Percentiles rank a stretch among this genome's conserved stretches.
phyloP scores from a whole-genome alignment of 441 rosid genomes.

The Adansonia grandidieri region DNA sequence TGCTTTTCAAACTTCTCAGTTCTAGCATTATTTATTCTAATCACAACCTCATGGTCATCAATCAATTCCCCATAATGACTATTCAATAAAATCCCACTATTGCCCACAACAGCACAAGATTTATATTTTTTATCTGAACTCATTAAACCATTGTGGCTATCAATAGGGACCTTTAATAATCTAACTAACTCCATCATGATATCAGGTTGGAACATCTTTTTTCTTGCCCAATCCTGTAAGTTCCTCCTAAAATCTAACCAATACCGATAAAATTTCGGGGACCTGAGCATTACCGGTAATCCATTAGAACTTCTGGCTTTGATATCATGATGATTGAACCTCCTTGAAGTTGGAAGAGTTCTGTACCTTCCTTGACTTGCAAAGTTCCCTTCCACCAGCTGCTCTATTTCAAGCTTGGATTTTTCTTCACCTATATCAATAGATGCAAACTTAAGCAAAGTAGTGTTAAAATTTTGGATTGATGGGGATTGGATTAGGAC shows the following conservation, averaged over 20 bases:
- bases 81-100: slow-evolving; percentile 78
- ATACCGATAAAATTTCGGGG: slow-evolving; percentile 64
- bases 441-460: slow-evolving; percentile 71
- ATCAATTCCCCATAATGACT: slow-evolving; percentile 58
- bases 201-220: slow-evolving; percentile 55
- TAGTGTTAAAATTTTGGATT: slow-evolving; percentile 54
- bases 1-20: slow-evolving; percentile 49
- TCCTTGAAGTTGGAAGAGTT: slow-evolving; percentile 45
- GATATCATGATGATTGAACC: slow-evolving; percentile 43
- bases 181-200: slow-evolving; percentile 62
- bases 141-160: slow-evolving; percentile 45
- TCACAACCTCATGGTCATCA: slow-evolving; percentile 78
- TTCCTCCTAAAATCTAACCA: slow-evolving; percentile 73
- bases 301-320: slow-evolving; percentile 38
- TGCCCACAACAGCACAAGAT: slow-evolving; percentile 96
- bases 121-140: slow-evolving; percentile 48
- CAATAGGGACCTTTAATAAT: slow-evolving; percentile 63
- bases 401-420: slow-evolving; percentile 60
- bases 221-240: slow-evolving; percentile 63
- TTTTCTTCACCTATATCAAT: slow-evolving; percentile 60
- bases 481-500: slow-evolving; percentile 22
- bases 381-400: slow-evolving; percentile 60
- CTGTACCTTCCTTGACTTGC: slow-evolving; percentile 45
- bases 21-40: slow-evolving; percentile 82
- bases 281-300: slow-evolving; percentile 49